Base-by-base conservation (phyloP, 805 yeast species). In the Sporopachydermia lactativora region DNA sequence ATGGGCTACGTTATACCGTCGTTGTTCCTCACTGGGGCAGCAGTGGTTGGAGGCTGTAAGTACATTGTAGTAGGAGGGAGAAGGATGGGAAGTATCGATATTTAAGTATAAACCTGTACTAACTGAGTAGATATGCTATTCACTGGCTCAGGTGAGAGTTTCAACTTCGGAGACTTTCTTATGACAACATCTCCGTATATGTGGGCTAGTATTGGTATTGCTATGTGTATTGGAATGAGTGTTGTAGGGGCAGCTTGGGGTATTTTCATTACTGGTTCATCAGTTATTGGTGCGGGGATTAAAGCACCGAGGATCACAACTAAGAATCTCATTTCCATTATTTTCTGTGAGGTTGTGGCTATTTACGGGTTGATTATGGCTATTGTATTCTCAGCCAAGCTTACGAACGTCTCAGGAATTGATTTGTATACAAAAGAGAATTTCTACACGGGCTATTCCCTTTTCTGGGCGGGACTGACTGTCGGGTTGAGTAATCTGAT, bases 181-280 rank as follows among this genome's bases (percentile, higher is more conserved):
- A 75, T 77, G 49, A 67, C 80, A 31, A 76, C 92, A 2, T 85
- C 96, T 16, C 98, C 98, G 4, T 92, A 92, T 58, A 74, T 92
- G 80, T 92, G 97, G 97, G 97, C 96, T 18, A 73, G 74, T 47
- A 61, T 86, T 47, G 98, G 98, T 42, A 85, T 92, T 47, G 79
- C 82, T 13, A 63, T 77, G 40, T 89, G 98, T 63, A 86, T 94
- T 50, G 97, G 97, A 11, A 71, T 92, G 44, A 79, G 94, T 39
- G 96, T 92, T 13, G 80, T 88, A 35, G 98, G 98, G 34, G 98
- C 98, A 13, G 97, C 97, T 3, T 92, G 98, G 98, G 98, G 98
- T 48, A 92, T 92, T 50, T 92, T 89, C 59, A 73, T 92, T 46
- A 89, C 97, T 2, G 98, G 98, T 35, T 70, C 96, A 1, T 77